These are phyloP conservation scores for Trichoderma sp. DNA, from an alignment of 2,329 filamentous ascomycete genomes.

Conservation along the genomic window DNA sequence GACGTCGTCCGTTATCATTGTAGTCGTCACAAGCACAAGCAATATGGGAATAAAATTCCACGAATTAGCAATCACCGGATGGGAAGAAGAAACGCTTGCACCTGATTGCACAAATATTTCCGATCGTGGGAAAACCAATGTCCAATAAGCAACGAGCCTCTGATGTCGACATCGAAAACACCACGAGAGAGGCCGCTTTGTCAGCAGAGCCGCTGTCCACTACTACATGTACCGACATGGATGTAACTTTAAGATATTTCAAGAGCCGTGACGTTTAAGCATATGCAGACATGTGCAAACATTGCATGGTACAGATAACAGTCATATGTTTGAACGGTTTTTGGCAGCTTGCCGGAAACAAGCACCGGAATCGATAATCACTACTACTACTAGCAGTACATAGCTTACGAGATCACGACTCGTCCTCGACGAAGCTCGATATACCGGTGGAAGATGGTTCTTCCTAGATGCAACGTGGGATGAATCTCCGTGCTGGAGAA, in stretches of 20 bases:
- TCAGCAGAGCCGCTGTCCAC: not conserved
- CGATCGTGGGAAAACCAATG: not conserved
- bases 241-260: not conserved
- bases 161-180: not conserved
- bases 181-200: not conserved
- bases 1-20: not conserved
- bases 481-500: not conserved
- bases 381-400: no score
- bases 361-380: not conserved
- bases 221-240: not conserved
- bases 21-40: not conserved
- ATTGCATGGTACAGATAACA: not conserved
- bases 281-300: not conserved
- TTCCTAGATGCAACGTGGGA: not conserved
- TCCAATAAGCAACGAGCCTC: not conserved
- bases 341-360: not conserved
- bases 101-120: not conserved
- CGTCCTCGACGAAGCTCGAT: not conserved
- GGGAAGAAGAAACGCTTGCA: not conserved
- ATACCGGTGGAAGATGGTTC: not conserved
- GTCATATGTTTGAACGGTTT: not conserved
- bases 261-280: not conserved
- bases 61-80: not conserved
- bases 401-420: not conserved
- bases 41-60: constrained; percentile 7